Conservation (phyloP, 495 filamentous ascomycete genomes). For the Haplographium delicatum region DNA sequence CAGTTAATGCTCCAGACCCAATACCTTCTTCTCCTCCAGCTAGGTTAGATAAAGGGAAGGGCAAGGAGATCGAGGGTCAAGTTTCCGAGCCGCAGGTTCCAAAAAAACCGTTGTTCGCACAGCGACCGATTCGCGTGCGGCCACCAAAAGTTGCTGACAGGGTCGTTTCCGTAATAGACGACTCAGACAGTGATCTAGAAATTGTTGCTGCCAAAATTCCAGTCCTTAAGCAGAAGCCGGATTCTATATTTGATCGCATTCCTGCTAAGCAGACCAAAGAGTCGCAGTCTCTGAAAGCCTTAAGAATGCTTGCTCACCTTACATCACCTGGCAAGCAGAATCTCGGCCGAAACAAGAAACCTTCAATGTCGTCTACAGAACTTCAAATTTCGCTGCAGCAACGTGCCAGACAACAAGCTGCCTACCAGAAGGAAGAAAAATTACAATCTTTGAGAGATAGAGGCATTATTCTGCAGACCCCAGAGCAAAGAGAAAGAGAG, state of each 20-base stretch:
- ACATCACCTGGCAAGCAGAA: constrained; percentile 54
- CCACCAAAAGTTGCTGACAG: constrained; percentile 30
- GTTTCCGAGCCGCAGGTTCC: constrained; percentile 23
- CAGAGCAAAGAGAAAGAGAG: constrained; percentile 77
- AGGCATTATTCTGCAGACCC: constrained; percentile 77
- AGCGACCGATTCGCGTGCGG: constrained; percentile 19
- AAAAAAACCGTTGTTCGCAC: constrained; percentile 8
- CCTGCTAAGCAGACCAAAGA: constrained; percentile 53
- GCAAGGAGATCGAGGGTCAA: constrained; percentile 32
- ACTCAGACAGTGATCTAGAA: constrained; percentile 66
- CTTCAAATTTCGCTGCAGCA: constrained; percentile 62
- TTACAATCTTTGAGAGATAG: constrained; percentile 70
- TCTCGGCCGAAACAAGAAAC: constrained; percentile 30
- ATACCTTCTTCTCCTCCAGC: constrained; percentile 16
- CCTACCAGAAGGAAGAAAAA: constrained; percentile 68
- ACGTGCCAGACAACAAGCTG: constrained; percentile 75
- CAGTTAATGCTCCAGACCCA: constrained; percentile 24
- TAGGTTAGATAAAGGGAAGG: constrained; percentile 50
- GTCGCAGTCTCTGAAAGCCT: constrained; percentile 56
- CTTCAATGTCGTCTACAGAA: constrained; percentile 60
- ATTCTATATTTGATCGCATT: constrained; percentile 64
- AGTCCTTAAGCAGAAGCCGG: constrained; percentile 29
- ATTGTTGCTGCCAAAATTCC: constrained; percentile 37
- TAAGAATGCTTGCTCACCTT: constrained; percentile 71
- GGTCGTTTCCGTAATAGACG: constrained; percentile 25